phyloP scores from a whole-genome alignment of 495 filamentous ascomycete species.

The Daldinia caldariorum region DNA sequence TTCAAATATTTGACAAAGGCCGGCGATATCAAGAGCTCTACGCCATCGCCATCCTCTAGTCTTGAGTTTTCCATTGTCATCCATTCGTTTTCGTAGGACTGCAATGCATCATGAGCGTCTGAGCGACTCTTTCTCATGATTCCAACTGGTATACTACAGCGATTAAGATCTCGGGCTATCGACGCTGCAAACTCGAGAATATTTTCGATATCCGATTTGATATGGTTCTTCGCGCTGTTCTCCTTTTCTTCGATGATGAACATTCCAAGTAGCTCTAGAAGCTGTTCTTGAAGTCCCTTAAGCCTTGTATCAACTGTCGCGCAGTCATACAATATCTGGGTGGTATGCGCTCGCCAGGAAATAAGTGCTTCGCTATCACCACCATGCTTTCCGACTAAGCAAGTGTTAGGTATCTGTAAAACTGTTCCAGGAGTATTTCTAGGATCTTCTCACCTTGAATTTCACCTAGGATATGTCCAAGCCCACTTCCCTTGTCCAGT shows the following conservation, averaged over 20 bases:
- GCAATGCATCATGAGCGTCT: background rate
- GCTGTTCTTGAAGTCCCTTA: background rate
- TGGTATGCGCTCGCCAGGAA: background rate
- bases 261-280: background rate
- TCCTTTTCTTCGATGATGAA: slow-evolving; percentile 2
- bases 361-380: background rate
- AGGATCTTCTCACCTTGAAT: slow-evolving; percentile 9
- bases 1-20: slow-evolving; percentile 5
- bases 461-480: background rate
- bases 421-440: background rate
- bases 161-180: background rate
- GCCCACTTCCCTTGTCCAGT: slow-evolving; percentile 4
- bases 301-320: background rate
- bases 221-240: background rate
- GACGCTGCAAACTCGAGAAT: background rate
- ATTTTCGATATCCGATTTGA: background rate
- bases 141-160: background rate
- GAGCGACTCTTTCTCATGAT: slow-evolving; percentile 6
- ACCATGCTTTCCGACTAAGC: background rate
- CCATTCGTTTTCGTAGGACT: slow-evolving; percentile 1
- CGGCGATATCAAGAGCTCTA: slow-evolving; percentile 3
- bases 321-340: background rate
- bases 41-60: background rate
- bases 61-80: background rate
- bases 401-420: slow-evolving; percentile 1